Evolutionary conservation across 2,329 filamentous ascomycete genomes (phyloP).

Genomic region (Polytolypa hystricis): DNA sequence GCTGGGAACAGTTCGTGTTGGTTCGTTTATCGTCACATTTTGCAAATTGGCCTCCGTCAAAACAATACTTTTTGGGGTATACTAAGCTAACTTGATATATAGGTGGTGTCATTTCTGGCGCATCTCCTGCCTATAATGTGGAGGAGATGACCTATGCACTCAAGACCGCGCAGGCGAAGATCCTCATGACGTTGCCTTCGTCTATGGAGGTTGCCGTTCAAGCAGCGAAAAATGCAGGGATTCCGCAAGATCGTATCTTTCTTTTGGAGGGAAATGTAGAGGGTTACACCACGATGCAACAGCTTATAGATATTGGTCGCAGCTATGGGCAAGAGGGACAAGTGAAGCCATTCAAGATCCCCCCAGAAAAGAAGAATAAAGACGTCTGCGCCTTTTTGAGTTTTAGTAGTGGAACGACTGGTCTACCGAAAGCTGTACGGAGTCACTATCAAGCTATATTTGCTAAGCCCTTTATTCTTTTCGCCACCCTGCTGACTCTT

Average conservation of each 20-base stretch:
- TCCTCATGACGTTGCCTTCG: conserved; percentile 46
- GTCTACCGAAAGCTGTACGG: conserved; percentile 36
- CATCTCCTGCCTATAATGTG: conserved; percentile 53
- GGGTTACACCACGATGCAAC: conserved; percentile 36
- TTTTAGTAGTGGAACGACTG: conserved; percentile 41
- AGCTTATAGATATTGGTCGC: conserved; percentile 24
- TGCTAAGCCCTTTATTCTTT: not conserved
- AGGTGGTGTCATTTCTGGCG: conserved; percentile 47
- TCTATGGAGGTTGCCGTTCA: conserved; percentile 44
- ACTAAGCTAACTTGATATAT: not conserved
- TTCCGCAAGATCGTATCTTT: conserved; percentile 43
- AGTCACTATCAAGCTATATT: not conserved
- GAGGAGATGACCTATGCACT: conserved; percentile 59
- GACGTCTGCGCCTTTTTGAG: conserved; percentile 45
- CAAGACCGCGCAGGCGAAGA: conserved; percentile 45
- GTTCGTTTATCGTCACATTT: conserved; percentile 12
- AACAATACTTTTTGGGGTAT: conserved; percentile 13
- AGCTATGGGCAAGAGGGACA: conserved; percentile 33
- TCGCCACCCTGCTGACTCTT: conserved; percentile 2
- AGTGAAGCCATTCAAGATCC: conserved; percentile 39
- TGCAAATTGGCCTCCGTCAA: conserved; percentile 12
- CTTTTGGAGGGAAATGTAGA: conserved; percentile 44
- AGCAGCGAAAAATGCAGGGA: conserved; percentile 44
- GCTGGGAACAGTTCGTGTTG: conserved; percentile 43
- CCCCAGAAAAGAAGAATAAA: conserved; percentile 43